These are phyloP conservation scores for Aciculosporium take DNA, from an alignment of 2,329 filamentous ascomycete species.

Conservation along the genomic window DNA sequence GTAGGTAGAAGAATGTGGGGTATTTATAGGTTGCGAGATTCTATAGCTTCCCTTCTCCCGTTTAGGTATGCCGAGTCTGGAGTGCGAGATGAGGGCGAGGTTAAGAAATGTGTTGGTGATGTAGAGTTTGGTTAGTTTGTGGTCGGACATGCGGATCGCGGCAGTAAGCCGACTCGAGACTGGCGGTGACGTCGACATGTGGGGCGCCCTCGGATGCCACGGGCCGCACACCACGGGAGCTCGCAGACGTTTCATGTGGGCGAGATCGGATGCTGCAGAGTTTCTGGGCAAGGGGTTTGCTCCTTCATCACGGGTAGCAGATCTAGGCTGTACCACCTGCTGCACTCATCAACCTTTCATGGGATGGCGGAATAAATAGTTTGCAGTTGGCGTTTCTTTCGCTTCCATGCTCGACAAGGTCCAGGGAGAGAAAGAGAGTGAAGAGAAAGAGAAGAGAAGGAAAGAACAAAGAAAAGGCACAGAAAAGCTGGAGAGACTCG, in stretches of 20 bases:
- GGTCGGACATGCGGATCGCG: too few species aligned
- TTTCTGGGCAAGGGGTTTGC: neutral
- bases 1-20: too few species aligned
- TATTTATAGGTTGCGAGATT: too few species aligned
- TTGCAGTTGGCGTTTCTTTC: neutral
- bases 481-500: neutral
- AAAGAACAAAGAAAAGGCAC: neutral
- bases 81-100: neutral
- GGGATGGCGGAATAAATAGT: neutral
- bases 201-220: neutral
- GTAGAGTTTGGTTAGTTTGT: too few species aligned
- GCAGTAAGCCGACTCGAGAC: too few species aligned
- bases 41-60: too few species aligned
- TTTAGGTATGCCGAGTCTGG: too few species aligned
- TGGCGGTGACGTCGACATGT: neutral
- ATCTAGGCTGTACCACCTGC: neutral
- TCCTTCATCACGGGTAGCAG: neutral
- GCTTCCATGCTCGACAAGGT: neutral
- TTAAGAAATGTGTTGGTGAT: too few species aligned
- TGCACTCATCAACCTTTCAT: neutral
- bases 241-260: too few species aligned
- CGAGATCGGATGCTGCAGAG: too few species aligned
- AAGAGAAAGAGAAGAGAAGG: neutral
- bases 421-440: neutral
- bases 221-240: too few species aligned